phyloP scores from a whole-genome alignment of 148 eudicot genomes.

The Fagopyrum tataricum region DNA sequence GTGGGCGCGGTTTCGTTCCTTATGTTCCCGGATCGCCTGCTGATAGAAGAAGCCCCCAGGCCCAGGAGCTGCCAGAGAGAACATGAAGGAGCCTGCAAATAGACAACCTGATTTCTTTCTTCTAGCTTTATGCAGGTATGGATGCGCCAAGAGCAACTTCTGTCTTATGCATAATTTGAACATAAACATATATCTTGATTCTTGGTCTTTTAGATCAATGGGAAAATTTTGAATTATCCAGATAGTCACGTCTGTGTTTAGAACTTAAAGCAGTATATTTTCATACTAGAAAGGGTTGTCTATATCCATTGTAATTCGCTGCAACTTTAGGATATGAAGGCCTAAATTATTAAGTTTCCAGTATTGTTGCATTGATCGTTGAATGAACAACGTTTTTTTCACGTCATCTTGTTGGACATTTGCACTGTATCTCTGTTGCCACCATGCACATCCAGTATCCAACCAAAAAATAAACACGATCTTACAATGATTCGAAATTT shows the following conservation, averaged over 20 bases:
- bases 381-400: too few relatives aligned
- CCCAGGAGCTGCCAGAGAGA: slow-evolving; percentile 14
- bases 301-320: background rate
- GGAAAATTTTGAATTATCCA: background rate
- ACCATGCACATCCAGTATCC: too few relatives aligned
- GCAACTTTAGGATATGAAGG: background rate
- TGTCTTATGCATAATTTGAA: background rate
- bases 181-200: background rate
- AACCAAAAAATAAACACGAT: background rate
- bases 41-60: slow-evolving; percentile 26
- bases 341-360: background rate
- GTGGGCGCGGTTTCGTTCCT: slow-evolving; percentile 74
- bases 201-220: slow-evolving; percentile 11
- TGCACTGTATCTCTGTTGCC: too few relatives aligned
- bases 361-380: background rate
- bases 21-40: slow-evolving; percentile 45
- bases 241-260: background rate
- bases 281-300: background rate
- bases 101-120: background rate
- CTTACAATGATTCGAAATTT: background rate
- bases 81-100: slow-evolving; percentile 4
- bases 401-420: background rate
- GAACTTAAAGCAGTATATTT: background rate
- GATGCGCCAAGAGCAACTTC: background rate
- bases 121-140: background rate